Percentiles rank a stretch among this genome's conserved stretches.
These are phyloP conservation scores for Incumbomyces delicatus DNA, from an alignment of 2,329 filamentous ascomycete species.

Conservation along the genomic window DNA sequence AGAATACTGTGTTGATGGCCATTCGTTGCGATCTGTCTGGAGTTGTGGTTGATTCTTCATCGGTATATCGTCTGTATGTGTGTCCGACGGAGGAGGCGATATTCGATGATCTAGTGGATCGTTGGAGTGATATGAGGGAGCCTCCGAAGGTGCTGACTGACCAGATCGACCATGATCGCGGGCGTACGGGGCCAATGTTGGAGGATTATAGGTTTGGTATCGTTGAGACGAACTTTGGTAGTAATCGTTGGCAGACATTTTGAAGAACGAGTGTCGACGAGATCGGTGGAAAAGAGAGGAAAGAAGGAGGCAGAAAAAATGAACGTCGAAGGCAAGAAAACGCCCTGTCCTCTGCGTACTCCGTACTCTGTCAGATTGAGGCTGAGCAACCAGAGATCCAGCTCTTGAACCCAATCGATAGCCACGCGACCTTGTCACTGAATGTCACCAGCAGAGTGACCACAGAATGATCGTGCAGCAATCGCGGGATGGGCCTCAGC, in stretches of 20 bases:
- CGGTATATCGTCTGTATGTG: conserved; percentile 14
- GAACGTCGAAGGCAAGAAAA: no score
- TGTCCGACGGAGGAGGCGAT: conserved; percentile 7
- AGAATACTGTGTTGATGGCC: conserved; percentile 27
- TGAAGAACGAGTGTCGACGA: conserved; percentile 16
- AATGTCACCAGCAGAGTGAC: no score
- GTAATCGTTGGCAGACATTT: conserved; percentile 58
- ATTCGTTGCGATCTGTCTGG: conserved; percentile 12
- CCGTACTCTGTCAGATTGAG: no score
- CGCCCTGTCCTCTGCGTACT: no score
- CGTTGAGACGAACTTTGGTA: conserved; percentile 31
- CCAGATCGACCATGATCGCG: background rate
- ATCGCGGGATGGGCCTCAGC: no score
- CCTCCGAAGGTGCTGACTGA: background rate
- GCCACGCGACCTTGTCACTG: no score
- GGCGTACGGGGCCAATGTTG: background rate
- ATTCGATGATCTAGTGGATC: conserved; percentile 9
- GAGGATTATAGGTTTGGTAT: conserved; percentile 1
- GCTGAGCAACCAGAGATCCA: no score
- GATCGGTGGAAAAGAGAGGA: no score
- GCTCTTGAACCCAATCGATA: no score
- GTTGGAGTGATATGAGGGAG: conserved; percentile 3
- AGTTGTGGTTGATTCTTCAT: conserved; percentile 12
- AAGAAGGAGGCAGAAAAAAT: no score
- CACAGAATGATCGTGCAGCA: no score